Evolutionary conservation across 768 basidiomycete species (phyloP).

Genomic region (Strobilomyces echinocephalus): DNA sequence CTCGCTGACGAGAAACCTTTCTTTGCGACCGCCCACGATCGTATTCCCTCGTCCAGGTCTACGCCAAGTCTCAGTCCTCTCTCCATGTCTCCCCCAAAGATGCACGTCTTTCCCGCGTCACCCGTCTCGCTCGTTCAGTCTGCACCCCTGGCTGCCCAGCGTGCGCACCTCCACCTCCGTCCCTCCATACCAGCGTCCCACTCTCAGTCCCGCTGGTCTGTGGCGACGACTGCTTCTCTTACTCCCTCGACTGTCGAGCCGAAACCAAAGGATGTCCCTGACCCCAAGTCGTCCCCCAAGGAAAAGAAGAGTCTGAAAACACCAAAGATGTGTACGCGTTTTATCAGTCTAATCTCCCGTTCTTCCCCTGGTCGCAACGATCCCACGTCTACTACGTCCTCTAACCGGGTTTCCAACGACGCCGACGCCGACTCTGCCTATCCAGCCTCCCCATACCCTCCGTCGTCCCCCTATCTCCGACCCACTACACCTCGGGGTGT

Average conservation of each 20-base stretch:
- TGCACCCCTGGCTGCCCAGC: background rate
- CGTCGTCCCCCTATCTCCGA: constrained; percentile 26
- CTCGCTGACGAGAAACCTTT: constrained; percentile 8
- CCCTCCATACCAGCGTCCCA: background rate
- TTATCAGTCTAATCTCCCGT: constrained; percentile 30
- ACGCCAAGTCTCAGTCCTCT: constrained; percentile 6
- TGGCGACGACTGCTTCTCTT: constrained; percentile 30
- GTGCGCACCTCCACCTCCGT: background rate
- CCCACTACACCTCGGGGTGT: constrained; percentile 28
- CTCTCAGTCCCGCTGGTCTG: constrained; percentile 26
- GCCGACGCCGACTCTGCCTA: constrained; percentile 23
- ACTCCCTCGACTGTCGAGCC: constrained; percentile 14
- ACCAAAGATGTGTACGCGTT: constrained; percentile 29
- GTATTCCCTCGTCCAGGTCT: constrained; percentile 3
- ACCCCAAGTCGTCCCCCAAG: constrained; percentile 12
- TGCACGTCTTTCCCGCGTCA: constrained; percentile 6
- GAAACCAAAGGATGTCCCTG: constrained; percentile 1
- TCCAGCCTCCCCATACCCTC: constrained; percentile 35
- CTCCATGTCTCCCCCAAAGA: constrained; percentile 1
- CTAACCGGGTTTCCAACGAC: constrained; percentile 1
- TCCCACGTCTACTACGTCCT: constrained; percentile 6
- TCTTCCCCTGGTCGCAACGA: constrained; percentile 29
- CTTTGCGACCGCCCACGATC: background rate
- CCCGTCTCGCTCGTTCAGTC: background rate
- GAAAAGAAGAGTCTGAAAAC: constrained; percentile 23